phyloP scores from a whole-genome alignment of 2,329 filamentous ascomycete species.

The Aureobasidium subglaciale region DNA sequence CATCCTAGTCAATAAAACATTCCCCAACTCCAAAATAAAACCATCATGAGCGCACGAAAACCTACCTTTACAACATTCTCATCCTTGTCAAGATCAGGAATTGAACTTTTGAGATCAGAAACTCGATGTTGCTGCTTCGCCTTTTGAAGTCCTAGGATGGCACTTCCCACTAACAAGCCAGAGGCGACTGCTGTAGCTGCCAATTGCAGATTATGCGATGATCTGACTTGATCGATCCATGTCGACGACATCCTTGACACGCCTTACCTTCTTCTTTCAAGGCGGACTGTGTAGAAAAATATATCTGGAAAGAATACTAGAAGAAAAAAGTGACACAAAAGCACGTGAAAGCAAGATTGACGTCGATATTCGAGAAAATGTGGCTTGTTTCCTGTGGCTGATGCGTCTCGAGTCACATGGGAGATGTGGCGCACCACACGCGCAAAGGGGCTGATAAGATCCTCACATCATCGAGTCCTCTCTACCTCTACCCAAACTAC shows the following conservation, averaged over 20 bases:
- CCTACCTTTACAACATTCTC: constrained; percentile 47
- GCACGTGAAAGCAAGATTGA: constrained; percentile 11
- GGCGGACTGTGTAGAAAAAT: neutral
- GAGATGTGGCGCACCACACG: neutral
- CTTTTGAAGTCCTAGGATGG: constrained; percentile 52
- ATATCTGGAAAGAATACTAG: neutral
- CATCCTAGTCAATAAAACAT: constrained; percentile 28
- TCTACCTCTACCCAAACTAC: neutral
- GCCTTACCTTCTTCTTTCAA: neutral
- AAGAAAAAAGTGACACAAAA: neutral
- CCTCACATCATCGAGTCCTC: neutral
- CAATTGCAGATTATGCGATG: constrained; percentile 52
- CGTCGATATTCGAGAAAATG: neutral
- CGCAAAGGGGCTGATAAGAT: neutral
- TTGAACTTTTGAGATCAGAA: constrained; percentile 53
- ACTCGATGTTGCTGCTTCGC: constrained; percentile 49
- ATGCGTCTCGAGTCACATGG: neutral
- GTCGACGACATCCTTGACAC: constrained; percentile 38
- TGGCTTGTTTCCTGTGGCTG: constrained; percentile 15
- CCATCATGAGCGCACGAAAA: no score
- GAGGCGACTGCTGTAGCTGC: constrained; percentile 60
- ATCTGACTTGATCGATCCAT: constrained; percentile 38
- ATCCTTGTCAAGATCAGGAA: constrained; percentile 47
- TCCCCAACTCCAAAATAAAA: neutral
- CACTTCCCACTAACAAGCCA: constrained; percentile 41